Evolutionary conservation across 148 eudicot genomes (phyloP).

Genomic region (Euryodendron excelsum): DNA sequence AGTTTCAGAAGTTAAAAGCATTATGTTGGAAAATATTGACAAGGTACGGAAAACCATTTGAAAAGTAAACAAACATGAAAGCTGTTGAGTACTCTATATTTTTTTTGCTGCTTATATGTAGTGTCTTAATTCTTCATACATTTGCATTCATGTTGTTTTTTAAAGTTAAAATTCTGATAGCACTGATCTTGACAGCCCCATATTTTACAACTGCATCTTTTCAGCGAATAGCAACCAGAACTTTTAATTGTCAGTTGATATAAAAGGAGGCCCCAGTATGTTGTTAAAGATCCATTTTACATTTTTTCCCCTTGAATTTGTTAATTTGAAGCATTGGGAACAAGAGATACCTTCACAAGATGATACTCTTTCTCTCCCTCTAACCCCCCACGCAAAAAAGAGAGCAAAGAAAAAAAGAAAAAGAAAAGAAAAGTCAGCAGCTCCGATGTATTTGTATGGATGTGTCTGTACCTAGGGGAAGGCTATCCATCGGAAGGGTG

Average conservation of each 20-base stretch:
- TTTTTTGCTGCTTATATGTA: background rate
- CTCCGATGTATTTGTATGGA: background rate
- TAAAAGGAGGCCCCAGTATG: background rate
- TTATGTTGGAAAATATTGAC: conserved; percentile 70
- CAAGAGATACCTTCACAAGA: background rate
- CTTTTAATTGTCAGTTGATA: background rate
- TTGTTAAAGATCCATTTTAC: background rate
- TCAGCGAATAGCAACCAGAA: background rate
- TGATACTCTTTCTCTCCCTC: background rate
- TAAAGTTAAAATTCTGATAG: background rate
- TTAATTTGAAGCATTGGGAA: background rate
- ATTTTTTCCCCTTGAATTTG: background rate
- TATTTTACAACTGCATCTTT: background rate
- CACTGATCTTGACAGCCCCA: background rate
- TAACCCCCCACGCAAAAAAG: too few relatives aligned
- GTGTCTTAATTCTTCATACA: background rate
- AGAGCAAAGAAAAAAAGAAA: background rate
- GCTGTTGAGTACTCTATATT: background rate
- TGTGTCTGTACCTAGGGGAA: background rate
- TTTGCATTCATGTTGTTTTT: background rate
- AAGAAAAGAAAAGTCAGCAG: background rate
- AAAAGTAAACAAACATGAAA: background rate
- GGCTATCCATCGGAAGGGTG: background rate
- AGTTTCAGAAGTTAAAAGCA: conserved; percentile 63
- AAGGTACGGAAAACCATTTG: conserved; percentile 38